Evolutionary conservation across 2,329 filamentous ascomycete genomes (phyloP).

Genomic region (Tolypocladium album): DNA sequence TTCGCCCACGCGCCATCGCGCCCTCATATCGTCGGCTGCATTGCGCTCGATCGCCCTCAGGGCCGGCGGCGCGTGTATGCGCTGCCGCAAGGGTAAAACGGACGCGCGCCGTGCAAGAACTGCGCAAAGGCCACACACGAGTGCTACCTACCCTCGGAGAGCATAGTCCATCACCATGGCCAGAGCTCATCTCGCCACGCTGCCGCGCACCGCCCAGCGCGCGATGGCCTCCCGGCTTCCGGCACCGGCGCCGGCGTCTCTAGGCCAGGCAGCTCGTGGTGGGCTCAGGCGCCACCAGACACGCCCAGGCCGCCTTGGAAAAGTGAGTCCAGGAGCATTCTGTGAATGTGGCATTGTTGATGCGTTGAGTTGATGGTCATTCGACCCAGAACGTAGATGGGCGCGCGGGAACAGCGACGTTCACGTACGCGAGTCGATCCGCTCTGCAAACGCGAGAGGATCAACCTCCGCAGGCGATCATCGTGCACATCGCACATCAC

Average conservation of each 20-base stretch:
- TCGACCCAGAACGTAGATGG: too few relatives aligned
- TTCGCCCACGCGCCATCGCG: too few relatives aligned
- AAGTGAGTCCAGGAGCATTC: too few relatives aligned
- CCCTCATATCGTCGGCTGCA: constrained; percentile 33
- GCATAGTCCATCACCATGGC: constrained; percentile 47
- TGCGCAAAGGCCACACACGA: constrained; percentile 55
- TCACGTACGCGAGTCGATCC: too few relatives aligned
- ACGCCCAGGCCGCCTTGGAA: constrained; percentile 35
- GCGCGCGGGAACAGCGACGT: too few relatives aligned
- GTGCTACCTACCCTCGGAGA: constrained; percentile 51
- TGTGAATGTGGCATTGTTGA: too few relatives aligned
- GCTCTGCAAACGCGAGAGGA: too few relatives aligned
- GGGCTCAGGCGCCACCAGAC: constrained; percentile 34
- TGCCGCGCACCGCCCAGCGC: constrained; percentile 36
- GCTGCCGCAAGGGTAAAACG: constrained; percentile 53
- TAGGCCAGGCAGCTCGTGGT: constrained; percentile 30
- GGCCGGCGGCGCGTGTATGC: constrained; percentile 50
- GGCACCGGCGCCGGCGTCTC: constrained; percentile 35
- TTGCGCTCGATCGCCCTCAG: constrained; percentile 49
- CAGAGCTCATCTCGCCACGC: constrained; percentile 43
- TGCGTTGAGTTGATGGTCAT: too few relatives aligned
- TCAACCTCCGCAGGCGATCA: too few relatives aligned
- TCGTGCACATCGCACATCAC: too few relatives aligned
- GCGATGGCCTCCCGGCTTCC: constrained; percentile 44
- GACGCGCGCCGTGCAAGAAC: constrained; percentile 51